Conservation (phyloP, 768 basidiomycete species). For the Phlebiopsis flavidoalba region DNA sequence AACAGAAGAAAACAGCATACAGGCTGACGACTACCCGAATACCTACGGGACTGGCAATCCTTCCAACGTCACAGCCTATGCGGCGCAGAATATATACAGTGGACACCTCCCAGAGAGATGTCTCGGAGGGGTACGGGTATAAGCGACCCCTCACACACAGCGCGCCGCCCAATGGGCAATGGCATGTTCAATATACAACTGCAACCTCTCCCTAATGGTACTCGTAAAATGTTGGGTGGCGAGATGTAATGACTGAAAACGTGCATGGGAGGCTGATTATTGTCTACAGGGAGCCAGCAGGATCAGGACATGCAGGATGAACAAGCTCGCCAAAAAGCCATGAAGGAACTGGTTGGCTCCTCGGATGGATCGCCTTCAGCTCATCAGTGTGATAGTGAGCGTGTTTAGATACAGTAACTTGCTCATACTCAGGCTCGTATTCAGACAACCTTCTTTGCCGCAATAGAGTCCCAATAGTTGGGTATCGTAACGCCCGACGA, state of each 20-base stretch:
- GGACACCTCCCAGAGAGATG: background rate
- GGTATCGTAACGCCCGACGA: conserved; percentile 34
- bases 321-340: conserved; percentile 36
- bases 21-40: background rate
- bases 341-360: conserved; percentile 46
- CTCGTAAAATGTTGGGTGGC: background rate
- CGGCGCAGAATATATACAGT: background rate
- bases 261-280: background rate
- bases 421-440: background rate
- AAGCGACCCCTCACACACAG: too few relatives aligned
- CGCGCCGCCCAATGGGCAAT: too few relatives aligned
- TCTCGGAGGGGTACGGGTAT: background rate
- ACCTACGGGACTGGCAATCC: background rate
- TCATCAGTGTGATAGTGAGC: conserved; percentile 54
- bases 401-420: conserved; percentile 4
- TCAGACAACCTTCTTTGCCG: conserved; percentile 43
- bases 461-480: conserved; percentile 50
- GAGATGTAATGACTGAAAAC: too few relatives aligned
- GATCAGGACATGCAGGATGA: conserved; percentile 47
- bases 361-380: conserved; percentile 61
- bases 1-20: background rate
- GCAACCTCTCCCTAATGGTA: background rate
- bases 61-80: background rate
- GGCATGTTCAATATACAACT: background rate
- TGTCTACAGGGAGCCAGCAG: conserved; percentile 37